Evolutionary conservation across 371 early-diverging fungal genomes (phyloP).

Genomic region (Nematocida sp.): DNA sequence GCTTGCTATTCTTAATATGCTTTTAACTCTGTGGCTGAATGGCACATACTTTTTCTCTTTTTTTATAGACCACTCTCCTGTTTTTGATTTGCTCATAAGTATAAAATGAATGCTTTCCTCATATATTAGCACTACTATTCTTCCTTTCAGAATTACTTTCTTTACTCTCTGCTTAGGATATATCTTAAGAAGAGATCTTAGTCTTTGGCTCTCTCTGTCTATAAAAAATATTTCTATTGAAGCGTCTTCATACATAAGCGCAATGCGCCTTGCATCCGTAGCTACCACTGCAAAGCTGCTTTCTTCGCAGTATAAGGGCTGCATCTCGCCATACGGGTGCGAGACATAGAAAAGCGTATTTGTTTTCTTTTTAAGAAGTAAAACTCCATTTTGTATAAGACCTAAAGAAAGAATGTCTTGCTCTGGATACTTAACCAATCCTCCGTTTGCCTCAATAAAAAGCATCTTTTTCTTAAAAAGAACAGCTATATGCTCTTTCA

Average conservation of each 20-base stretch:
- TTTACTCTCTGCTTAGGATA: background rate
- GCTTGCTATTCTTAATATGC: background rate
- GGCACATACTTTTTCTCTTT: constrained; percentile 5
- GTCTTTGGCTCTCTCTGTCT: background rate
- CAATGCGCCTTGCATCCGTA: background rate
- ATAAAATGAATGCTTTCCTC: background rate
- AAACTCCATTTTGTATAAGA: constrained; percentile 6
- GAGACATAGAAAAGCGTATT: background rate
- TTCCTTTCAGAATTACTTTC: background rate
- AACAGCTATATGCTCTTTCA: background rate
- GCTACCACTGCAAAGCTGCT: background rate
- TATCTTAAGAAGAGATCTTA: background rate
- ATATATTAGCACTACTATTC: background rate
- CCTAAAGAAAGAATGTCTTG: background rate
- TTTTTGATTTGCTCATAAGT: background rate
- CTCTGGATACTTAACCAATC: constrained; percentile 27
- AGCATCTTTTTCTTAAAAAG: constrained; percentile 22
- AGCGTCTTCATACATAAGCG: background rate
- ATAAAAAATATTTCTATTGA: background rate
- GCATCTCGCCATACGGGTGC: constrained; percentile 32
- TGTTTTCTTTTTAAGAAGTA: constrained; percentile 14
- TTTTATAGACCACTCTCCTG: background rate
- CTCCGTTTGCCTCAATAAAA: constrained; percentile 44
- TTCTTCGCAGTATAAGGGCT: background rate
- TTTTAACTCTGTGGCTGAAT: background rate